Percentiles rank a stretch among this genome's conserved stretches.
phyloP scores from a whole-genome alignment of 345 rosid genomes.

The Boechera stricta region DNA sequence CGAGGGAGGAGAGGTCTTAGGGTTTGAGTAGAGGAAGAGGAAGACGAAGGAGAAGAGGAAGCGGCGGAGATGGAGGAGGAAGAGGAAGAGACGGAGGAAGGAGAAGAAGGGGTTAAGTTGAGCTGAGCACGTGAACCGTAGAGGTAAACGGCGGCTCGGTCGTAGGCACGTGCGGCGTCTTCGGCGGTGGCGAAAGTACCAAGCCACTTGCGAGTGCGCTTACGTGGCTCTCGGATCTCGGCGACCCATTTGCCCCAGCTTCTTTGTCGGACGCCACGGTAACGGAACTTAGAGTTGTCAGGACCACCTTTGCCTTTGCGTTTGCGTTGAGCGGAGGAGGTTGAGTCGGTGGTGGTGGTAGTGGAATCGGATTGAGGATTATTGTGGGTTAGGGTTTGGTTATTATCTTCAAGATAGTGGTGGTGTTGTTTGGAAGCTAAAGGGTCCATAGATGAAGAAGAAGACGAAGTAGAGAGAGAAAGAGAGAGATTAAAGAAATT shows the following conservation, averaged over 20 bases:
- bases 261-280: constrained; percentile 71
- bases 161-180: constrained; percentile 90
- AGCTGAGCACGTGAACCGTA: constrained; percentile 85
- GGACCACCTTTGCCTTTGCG: constrained; percentile 76
- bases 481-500: constrained; percentile 43
- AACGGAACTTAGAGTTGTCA: constrained; percentile 66
- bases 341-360: constrained; percentile 31
- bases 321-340: constrained; percentile 42
- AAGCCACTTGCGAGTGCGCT: constrained; percentile 83
- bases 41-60: constrained; percentile 54
- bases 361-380: constrained; percentile 36
- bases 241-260: constrained; percentile 89
- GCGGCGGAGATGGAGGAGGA: constrained; percentile 47
- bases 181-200: constrained; percentile 87
- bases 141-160: constrained; percentile 77
- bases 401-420: constrained; percentile 32
- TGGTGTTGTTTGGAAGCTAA: constrained; percentile 48
- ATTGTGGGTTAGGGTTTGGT: constrained; percentile 39
- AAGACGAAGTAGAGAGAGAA: constrained; percentile 30
- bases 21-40: constrained; percentile 59
- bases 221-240: constrained; percentile 81
- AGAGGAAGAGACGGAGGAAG: constrained; percentile 52
- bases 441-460: constrained; percentile 44
- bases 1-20: constrained; percentile 96
- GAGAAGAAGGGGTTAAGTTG: constrained; percentile 55